Base-by-base conservation (phyloP, 2,329 filamentous ascomycete genomes). In the Chaetomium globosum region DNA sequence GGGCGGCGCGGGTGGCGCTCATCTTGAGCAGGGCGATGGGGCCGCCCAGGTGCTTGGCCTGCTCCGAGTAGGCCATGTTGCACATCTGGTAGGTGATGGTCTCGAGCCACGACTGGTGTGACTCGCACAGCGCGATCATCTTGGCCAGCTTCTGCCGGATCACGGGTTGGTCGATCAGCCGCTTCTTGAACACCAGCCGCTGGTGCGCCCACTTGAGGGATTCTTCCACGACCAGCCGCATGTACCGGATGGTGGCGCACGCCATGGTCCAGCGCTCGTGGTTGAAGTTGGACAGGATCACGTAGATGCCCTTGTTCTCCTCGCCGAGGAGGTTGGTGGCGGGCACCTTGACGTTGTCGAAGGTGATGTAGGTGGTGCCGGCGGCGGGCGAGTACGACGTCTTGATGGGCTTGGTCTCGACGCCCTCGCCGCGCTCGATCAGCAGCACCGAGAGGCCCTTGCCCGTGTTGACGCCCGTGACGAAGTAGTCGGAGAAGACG, bases 201-300 rank as follows among this genome's bases (percentile, higher is more conserved):
- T 96, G 93, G 80, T 95, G 92, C 36, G 88, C 83, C 92, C 93
- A 97, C 76, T 95, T 95, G 68, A 96, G 80, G 72, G 88, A 94
- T 75, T 96, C 92, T 76, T 96, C 91, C 13, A 92, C 87, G 16
- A 94, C 85, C 1, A 84, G 83, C 68, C 91, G 85, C 61, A 83
- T 86, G 77, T 84, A 82, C 59, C 90, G 87, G 66, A 89, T 82
- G 3, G 88, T 86, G 59, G 80, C 86, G 70, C 86, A 88, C 64
- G 82, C 81, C 89, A 93, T 92, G 78, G 85, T 89, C 83, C 89
- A 92, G 36, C 90, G 85, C 80, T 93, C 91, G 78, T 95, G 91
- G 82, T 95, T 95, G 80, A 96, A 96, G 80, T 96, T 96, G 78
- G 85, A 87, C 74, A 95, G 80, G 74, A 96, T 92, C 33, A 95